These are phyloP conservation scores for Alternaria viburni DNA, from an alignment of 2,329 filamentous ascomycete genomes.

Conservation along the genomic window DNA sequence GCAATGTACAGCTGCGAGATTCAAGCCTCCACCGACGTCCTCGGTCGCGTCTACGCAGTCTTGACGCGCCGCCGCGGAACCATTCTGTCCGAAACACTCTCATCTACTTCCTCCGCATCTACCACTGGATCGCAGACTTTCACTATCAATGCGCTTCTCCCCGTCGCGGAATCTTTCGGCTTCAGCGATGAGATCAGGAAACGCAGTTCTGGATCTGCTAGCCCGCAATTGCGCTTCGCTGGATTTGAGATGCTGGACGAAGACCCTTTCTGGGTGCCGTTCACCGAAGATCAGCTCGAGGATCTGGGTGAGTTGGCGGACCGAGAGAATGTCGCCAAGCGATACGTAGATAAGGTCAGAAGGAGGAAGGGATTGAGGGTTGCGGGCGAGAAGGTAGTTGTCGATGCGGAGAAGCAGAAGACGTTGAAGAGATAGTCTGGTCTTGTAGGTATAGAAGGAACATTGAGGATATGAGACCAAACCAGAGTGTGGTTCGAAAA, in stretches of 20 bases:
- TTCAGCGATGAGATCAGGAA: slow-evolving; percentile 98
- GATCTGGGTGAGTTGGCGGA: slow-evolving; percentile 94
- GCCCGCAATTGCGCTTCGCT: slow-evolving; percentile 90
- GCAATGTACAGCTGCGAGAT: slow-evolving; percentile 99
- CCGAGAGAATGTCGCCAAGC: slow-evolving; percentile 92
- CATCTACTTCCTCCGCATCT: slow-evolving; percentile 94
- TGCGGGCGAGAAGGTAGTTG: slow-evolving; percentile 67
- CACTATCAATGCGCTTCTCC: slow-evolving; percentile 85
- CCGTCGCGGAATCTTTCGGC: slow-evolving; percentile 93
- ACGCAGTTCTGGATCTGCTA: slow-evolving; percentile 85
- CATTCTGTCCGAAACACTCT: slow-evolving; percentile 88
- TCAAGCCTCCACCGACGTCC: slow-evolving; percentile 92
- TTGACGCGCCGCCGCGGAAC: slow-evolving; percentile 90
- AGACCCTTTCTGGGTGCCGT: slow-evolving; percentile 97
- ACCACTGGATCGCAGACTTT: slow-evolving; percentile 94
- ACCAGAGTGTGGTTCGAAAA: too few relatives aligned
- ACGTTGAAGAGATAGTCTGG: slow-evolving; percentile 65
- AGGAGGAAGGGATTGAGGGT: slow-evolving; percentile 87
- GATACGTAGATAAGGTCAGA: slow-evolving; percentile 91
- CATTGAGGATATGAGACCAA: too few relatives aligned
- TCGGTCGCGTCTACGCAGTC: slow-evolving; percentile 95
- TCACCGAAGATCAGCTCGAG: slow-evolving; percentile 94
- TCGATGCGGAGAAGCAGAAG: slow-evolving; percentile 92
- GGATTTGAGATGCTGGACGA: slow-evolving; percentile 93
- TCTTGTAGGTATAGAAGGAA: not conserved